phyloP scores from a whole-genome alignment of 1,284 basidiomycete genomes.

The Ganoderma boninense region DNA sequence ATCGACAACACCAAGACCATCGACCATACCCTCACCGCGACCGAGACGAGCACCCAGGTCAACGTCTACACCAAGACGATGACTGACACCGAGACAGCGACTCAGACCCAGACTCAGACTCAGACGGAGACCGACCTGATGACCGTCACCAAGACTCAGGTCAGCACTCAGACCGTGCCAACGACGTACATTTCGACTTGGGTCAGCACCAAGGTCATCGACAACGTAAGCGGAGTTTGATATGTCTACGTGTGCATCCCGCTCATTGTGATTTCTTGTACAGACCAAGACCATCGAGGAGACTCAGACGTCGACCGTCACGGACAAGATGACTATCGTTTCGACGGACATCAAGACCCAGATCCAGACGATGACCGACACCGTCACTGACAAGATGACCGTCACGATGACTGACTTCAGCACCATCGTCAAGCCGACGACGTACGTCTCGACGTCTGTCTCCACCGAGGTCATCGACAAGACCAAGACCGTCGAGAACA shows the following conservation, averaged over 20 bases:
- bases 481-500: conserved; percentile 43
- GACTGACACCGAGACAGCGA: conserved; percentile 45
- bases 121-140: conserved; percentile 40
- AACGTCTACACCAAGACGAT: conserved; percentile 59
- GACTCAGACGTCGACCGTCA: conserved; percentile 39
- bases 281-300: conserved; percentile 44
- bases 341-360: conserved; percentile 56
- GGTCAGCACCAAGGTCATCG: conserved; percentile 65
- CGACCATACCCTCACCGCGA: conserved; percentile 68
- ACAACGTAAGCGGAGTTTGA: conserved; percentile 54
- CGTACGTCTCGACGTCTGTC: conserved; percentile 61
- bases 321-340: conserved; percentile 38
- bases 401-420: conserved; percentile 42
- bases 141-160: conserved; percentile 38
- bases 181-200: conserved; percentile 65
- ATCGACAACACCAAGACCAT: conserved; percentile 63
- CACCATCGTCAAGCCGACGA: conserved; percentile 51
- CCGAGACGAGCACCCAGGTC: conserved; percentile 62
- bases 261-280: not conserved
- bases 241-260: not conserved
- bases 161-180: conserved; percentile 42
- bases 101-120: conserved; percentile 38
- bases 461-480: conserved; percentile 68
- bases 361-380: conserved; percentile 40
- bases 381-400: conserved; percentile 40